Base-by-base conservation (phyloP, 208 protist species). In the Kentomonas sorsogonicus region DNA sequence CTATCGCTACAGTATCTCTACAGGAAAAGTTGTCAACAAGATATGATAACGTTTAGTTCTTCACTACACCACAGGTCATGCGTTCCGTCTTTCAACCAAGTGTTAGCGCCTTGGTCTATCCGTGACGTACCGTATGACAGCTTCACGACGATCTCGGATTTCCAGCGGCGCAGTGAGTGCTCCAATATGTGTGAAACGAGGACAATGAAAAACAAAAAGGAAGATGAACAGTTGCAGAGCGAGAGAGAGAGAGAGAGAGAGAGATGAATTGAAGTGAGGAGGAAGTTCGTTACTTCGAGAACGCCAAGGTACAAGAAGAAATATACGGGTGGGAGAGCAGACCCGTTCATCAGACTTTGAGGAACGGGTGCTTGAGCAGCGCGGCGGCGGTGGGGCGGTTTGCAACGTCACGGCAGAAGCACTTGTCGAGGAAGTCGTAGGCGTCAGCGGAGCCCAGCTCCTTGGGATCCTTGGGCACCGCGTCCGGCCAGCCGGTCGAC, bases 401-500 rank as follows among this genome's bases (percentile, higher is more conserved):
- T 39, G 72, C 72, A 38, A 83, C 82, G 63, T 94, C 78, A 15
- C 86, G 84, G 33, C 73, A 63, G 64, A 96, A 94, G 64, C 91
- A 96, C 61, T 80, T 52, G 41, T 93, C 76, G 51, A 96, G 72
- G 60, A 96, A 96, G 60, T 91, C 71, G 61, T 80, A 87, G 29
- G 77, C 79, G 9, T 93, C 82, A 56, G 78, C 40, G 10, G 82
- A 91, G 31, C 85, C 89, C n/a, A 95, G 82, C 38, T 53, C 56
- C 15, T 75, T 68, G 23, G 74, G 48, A 50, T 93, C 84, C 52
- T 83, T 81, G 18, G 90, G 90, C 33, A 96, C 76, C 13, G 82
- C 85, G 57, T 96, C 90, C 2, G 90, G 90, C 90, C 90, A 96
- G 5, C 80, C 86, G 4, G 74, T 87, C 16, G 90, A 96, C 52